A percentile compares a stretch with the other conserved stretches of the same genome.
phyloP scores from a whole-genome alignment of 129 eudicot genomes.

The Cynara cardunculus region DNA sequence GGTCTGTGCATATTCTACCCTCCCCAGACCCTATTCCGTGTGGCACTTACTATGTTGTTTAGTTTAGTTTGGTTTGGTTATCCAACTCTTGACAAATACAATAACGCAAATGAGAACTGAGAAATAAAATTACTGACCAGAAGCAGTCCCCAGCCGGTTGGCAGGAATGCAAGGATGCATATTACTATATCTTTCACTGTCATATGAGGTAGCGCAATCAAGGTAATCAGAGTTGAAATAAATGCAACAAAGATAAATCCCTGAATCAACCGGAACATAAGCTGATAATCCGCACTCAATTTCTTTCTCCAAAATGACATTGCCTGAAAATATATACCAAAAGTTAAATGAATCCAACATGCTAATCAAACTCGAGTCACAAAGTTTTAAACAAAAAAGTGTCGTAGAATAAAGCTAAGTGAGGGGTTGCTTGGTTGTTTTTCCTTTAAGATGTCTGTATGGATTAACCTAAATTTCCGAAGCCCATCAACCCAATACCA shows the following conservation, averaged over 20 bases:
- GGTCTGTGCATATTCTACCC: no score
- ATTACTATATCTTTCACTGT: conserved; percentile 61
- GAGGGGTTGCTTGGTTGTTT: neutral
- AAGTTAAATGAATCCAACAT: neutral
- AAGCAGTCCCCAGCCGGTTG: conserved; percentile 94
- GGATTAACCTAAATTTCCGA: neutral
- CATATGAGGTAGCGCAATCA: conserved; percentile 65
- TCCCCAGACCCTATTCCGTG: no score
- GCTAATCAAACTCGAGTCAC: neutral
- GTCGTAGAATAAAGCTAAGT: neutral
- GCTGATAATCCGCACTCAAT: conserved; percentile 68
- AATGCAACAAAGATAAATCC: conserved; percentile 61
- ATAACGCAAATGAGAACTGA: neutral
- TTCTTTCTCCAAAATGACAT: conserved; percentile 59
- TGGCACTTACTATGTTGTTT: no score
- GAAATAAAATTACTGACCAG: conserved; percentile 42
- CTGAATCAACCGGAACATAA: conserved; percentile 67
- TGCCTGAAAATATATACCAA: conserved; percentile 35
- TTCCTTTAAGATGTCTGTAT: neutral
- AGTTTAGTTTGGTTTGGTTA: no score
- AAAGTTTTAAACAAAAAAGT: neutral
- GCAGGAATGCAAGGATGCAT: conserved; percentile 85
- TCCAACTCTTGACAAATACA: neutral
- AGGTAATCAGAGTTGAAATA: conserved; percentile 39
- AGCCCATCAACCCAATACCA: neutral